A percentile compares a stretch with the other conserved stretches of the same genome.
phyloP scores from a whole-genome alignment of 2,329 filamentous ascomycete species.

The Phialophora verrucosa region DNA sequence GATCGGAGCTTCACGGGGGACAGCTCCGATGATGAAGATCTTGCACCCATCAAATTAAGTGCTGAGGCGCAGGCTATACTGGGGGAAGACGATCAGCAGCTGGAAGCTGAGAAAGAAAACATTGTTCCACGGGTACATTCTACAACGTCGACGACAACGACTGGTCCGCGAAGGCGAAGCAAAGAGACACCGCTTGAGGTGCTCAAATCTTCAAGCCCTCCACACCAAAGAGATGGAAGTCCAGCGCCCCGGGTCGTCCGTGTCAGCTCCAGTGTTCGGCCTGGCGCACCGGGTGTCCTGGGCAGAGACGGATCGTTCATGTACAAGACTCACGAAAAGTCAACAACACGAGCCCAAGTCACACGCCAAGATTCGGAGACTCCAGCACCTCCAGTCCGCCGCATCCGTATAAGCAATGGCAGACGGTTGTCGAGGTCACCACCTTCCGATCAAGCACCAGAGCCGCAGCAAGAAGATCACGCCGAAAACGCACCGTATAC shows the following conservation, averaged over 20 bases:
- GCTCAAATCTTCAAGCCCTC: slow-evolving; percentile 47
- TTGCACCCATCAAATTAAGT: slow-evolving; percentile 90
- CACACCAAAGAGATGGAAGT: slow-evolving; percentile 49
- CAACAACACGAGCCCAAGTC: slow-evolving; percentile 17
- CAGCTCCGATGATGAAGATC: slow-evolving; percentile 93
- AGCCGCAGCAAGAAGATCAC: slow-evolving; percentile 4
- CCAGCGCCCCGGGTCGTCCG: slow-evolving; percentile 51
- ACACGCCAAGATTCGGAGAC: slow-evolving; percentile 50
- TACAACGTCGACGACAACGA: slow-evolving; percentile 6
- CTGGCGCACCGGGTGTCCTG: slow-evolving; percentile 40
- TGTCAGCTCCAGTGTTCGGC: slow-evolving; percentile 44
- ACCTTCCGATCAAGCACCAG: slow-evolving; percentile 45
- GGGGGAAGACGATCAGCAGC: slow-evolving; percentile 61
- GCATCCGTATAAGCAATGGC: slow-evolving; percentile 50
- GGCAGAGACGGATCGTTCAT: slow-evolving; percentile 49
- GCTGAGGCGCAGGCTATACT: slow-evolving; percentile 88
- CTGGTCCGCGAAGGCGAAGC: slow-evolving; percentile 26
- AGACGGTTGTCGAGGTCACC: slow-evolving; percentile 51
- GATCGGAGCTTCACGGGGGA: slow-evolving; percentile 62
- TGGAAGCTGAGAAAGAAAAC: slow-evolving; percentile 45
- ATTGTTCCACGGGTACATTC: slow-evolving; percentile 21
- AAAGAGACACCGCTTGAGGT: slow-evolving; percentile 35
- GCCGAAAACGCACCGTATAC: slow-evolving; percentile 35
- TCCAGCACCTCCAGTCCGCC: slow-evolving; percentile 53
- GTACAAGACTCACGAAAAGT: slow-evolving; percentile 44